phyloP scores from a whole-genome alignment of 257 asterid genomes.

The Salvia miltiorrhiza region DNA sequence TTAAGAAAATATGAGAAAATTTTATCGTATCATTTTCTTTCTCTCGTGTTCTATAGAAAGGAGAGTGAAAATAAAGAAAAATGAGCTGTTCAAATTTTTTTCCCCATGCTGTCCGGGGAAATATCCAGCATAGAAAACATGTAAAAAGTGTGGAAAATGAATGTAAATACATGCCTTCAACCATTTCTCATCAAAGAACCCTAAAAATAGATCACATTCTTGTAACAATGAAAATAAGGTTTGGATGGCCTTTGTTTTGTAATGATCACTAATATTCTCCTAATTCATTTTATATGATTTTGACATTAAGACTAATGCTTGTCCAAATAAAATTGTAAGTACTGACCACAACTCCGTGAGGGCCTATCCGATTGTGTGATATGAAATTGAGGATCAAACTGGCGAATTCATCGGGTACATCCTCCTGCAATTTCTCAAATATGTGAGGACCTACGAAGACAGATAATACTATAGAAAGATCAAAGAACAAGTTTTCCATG shows the following conservation, averaged over 20 bases:
- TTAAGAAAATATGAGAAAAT: too few relatives aligned
- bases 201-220: background rate
- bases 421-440: slow-evolving; percentile 63
- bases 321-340: background rate
- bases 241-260: background rate
- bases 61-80: too few relatives aligned
- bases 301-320: background rate
- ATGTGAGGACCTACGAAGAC: slow-evolving; percentile 12
- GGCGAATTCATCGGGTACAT: slow-evolving; percentile 87
- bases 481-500: background rate
- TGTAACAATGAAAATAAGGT: background rate
- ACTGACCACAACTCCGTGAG: slow-evolving; percentile 80
- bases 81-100: too few relatives aligned
- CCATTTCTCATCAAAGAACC: too few relatives aligned
- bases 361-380: slow-evolving; percentile 79
- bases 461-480: background rate
- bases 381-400: slow-evolving; percentile 61
- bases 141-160: too few relatives aligned
- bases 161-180: too few relatives aligned
- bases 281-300: background rate
- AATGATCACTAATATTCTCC: background rate
- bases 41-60: too few relatives aligned
- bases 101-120: too few relatives aligned
- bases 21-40: too few relatives aligned
- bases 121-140: too few relatives aligned